phyloP scores from a whole-genome alignment of 2,329 filamentous ascomycete genomes.

The Botrytis aclada region DNA sequence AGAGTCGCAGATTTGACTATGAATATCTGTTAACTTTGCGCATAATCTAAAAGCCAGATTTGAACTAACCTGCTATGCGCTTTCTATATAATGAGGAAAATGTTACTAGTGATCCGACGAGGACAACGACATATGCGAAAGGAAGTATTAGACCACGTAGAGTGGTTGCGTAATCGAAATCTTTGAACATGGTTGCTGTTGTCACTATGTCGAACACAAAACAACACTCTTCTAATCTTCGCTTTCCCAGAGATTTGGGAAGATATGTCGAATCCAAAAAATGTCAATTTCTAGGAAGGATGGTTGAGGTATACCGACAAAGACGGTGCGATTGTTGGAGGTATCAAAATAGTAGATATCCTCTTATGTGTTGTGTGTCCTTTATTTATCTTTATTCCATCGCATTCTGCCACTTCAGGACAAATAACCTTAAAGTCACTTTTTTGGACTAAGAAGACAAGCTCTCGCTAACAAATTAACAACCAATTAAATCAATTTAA shows the following conservation, averaged over 20 bases:
- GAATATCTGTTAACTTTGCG: conserved; percentile 8
- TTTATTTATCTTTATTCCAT: conserved; percentile 5
- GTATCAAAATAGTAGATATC: not conserved
- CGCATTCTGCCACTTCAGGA: conserved; percentile 12
- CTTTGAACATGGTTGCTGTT: conserved; percentile 30
- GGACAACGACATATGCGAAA: conserved; percentile 82
- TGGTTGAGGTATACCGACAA: not conserved
- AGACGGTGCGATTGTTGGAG: not conserved
- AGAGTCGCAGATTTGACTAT: conserved; percentile 76
- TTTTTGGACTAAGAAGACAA: not conserved
- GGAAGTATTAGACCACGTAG: conserved; percentile 70
- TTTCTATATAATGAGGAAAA: conserved; percentile 93
- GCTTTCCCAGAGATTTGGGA: not conserved
- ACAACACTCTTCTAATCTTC: not conserved
- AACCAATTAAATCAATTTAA: not conserved
- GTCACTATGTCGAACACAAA: not conserved
- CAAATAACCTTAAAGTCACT: conserved; percentile 16
- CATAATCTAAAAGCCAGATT: not conserved
- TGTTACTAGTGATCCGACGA: conserved; percentile 82
- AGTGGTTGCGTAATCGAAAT: conserved; percentile 65
- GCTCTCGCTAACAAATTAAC: not conserved
- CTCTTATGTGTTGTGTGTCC: conserved; percentile 6
- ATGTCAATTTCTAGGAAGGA: not conserved
- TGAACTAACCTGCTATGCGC: conserved; percentile 72
- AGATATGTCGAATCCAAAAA: not conserved